A percentile compares a stretch with the other conserved stretches of the same genome.
These are phyloP conservation scores for Penicillium digitatum DNA, from an alignment of 2,329 filamentous ascomycete genomes.

Conservation along the genomic window DNA sequence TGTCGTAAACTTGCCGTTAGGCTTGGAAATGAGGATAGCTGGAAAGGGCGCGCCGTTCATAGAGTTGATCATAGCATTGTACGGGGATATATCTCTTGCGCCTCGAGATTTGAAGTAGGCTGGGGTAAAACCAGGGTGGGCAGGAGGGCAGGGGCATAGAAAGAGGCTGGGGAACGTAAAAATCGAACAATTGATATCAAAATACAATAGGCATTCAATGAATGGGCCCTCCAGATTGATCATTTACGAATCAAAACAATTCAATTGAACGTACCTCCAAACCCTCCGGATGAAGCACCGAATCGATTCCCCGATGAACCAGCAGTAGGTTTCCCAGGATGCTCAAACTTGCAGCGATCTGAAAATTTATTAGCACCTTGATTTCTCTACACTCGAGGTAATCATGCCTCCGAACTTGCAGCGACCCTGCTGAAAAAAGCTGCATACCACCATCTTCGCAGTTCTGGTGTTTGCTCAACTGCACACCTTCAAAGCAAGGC, in stretches of 20 bases:
- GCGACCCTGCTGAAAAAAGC: conserved; percentile 60
- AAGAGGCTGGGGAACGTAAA: neutral
- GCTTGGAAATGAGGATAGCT: neutral
- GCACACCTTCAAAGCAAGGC: neutral
- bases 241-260: neutral
- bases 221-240: neutral
- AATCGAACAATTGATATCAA: neutral
- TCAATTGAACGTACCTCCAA: conserved; percentile 38
- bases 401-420: conserved; percentile 63
- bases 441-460: conserved; percentile 52
- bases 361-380: neutral
- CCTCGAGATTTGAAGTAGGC: neutral
- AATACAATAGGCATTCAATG: neutral
- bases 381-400: neutral
- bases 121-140: neutral
- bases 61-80: neutral
- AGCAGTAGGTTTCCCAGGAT: conserved; percentile 46
- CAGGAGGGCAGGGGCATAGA: neutral
- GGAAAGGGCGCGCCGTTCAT: neutral
- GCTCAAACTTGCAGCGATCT: conserved; percentile 60
- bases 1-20: neutral
- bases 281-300: conserved; percentile 46
- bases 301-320: conserved; percentile 55
- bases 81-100: neutral
- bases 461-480: conserved; percentile 1